Percentiles rank a stretch among this genome's conserved stretches.
Evolutionary conservation across 495 filamentous ascomycete genomes (phyloP).

Genomic region (Aspergillus leporis): DNA sequence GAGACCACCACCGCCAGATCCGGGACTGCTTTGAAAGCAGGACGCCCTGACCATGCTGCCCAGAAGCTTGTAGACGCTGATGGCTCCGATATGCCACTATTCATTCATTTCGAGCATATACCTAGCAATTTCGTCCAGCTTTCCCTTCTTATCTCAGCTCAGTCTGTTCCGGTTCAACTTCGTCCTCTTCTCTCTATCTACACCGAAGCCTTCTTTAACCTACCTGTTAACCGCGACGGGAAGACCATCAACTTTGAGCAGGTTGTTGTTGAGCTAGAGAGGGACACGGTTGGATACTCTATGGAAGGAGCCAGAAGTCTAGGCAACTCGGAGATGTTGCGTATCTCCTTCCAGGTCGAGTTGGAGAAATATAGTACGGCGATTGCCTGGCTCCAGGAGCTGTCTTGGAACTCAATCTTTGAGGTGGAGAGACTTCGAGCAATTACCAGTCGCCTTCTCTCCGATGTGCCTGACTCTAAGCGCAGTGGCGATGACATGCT

Average conservation of each 20-base stretch:
- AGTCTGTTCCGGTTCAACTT: constrained; percentile 66
- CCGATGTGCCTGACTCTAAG: constrained; percentile 92
- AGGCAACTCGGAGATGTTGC: constrained; percentile 76
- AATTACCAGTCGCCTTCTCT: constrained; percentile 81
- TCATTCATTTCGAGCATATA: constrained; percentile 96
- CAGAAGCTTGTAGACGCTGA: constrained; percentile 78
- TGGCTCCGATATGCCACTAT: constrained; percentile 65
- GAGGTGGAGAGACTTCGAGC: constrained; percentile 79
- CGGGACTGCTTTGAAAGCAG: constrained; percentile 72
- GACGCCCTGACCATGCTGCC: constrained; percentile 62
- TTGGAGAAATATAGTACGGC: constrained; percentile 80
- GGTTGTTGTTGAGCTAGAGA: constrained; percentile 84
- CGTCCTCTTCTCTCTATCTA: constrained; percentile 84
- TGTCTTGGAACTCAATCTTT: constrained; percentile 86
- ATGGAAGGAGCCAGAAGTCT: constrained; percentile 65
- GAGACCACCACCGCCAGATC: constrained; percentile 83
- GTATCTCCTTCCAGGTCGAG: constrained; percentile 82
- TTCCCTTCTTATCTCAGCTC: constrained; percentile 73
- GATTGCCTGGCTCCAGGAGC: constrained; percentile 81
- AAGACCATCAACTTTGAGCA: constrained; percentile 83
- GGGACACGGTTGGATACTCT: constrained; percentile 81
- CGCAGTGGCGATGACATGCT: constrained; percentile 73
- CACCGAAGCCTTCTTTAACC: constrained; percentile 90
- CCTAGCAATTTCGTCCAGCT: constrained; percentile 87
- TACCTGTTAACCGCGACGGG: constrained; percentile 78